Base-by-base conservation (phyloP, 352 stramenopile genomes). In the Pythium plurisporium region DNA sequence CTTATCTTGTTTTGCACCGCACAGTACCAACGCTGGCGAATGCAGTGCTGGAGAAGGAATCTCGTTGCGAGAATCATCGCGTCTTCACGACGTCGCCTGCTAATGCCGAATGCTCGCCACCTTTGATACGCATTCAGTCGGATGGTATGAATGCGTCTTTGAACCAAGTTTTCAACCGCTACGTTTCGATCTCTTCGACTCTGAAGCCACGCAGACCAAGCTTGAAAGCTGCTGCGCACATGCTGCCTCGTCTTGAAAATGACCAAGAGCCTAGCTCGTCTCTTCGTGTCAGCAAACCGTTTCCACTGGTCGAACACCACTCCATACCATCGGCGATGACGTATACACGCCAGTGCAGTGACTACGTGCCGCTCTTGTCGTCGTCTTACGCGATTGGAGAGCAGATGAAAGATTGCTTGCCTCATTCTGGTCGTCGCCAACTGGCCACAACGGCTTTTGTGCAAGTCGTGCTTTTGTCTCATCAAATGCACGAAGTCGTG, bases 401-500 rank as follows among this genome's bases (percentile, higher is more conserved):
- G 4, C n/a, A 59, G 17, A 10, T 19, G 37, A 2, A 10, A 11
- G 33, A 52, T 54, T 41, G 20, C 17, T 22, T n/a, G 36, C 17
- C 29, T 59, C 23, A 9, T 49, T 29, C 23, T 43, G 14, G 38
- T 14, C 4, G 6, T n/a, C 3, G 14, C 14, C 0, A 65, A 25
- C 23, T 36, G 40, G 8, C 22, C 22, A 6, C 44, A n/a, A 23
- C n/a, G 22, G 9, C 22, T 14, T 3, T 2, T 1, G 14, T 45
- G 19, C 0, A 36, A 5, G 5, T 48, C 50, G 5, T 15, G 26
- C 7, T 74, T 10, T 0, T 26, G 30, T 9, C 36, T 46, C 5
- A 10, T 27, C 1, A 59, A 20, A 3, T 49, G 55, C 10, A 74
- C 46, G 34, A 67, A 82, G 42, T 87, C 79, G 34, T 82, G 74